Base-by-base conservation (phyloP, 257 asterid genomes). In the Solanum paucissectum region DNA sequence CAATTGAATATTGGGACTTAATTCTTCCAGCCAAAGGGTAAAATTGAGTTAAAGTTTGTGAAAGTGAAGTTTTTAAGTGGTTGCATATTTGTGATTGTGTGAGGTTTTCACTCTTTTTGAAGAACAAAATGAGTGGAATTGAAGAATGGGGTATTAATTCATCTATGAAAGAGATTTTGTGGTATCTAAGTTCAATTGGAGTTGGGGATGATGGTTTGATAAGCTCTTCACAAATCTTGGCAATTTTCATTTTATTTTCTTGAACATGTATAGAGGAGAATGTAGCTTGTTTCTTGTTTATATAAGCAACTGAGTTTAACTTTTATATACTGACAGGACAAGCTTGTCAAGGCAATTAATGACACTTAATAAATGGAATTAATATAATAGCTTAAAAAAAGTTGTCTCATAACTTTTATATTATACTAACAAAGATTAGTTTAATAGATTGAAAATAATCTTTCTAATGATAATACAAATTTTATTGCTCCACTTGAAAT, bases 1-100 rank as follows among this genome's bases (percentile, higher is more conserved):
- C 91, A 49, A 95, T 91, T 6, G 87, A 91, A 29, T 77, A 85
- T 89, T 90, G 93, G 75, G 92, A 95, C 37, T 90, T 90, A 86
- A 90, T 88, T 87, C 96, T 90, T 33, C 98, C 98, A 1, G 97
- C 96, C 85, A 94, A 86, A 21, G 98, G 98, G 85, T 94, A 94
- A 83, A 89, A 94, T 7, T 40, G 87, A 12, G 92, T 90, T 1
- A 94, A 89, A 42, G 92, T 89, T 11, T 94, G 91, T 0, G 97
- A 88, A 5, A 95, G 49, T 2, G 96, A 93, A 11, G 23, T 40
- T 91, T 89, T 95, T 6, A 95, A 91, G 46, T 85, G 73, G 72
- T 14, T n/a, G 1, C 74, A 89, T 77, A 91, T 89, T 40, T 91
- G 87, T 36, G 87, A n/a, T 64, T 64, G 93, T 34, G 66, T 77